Evolutionary conservation across 257 asterid genomes (phyloP).

Genomic region (Paraleonurus japonicus): DNA sequence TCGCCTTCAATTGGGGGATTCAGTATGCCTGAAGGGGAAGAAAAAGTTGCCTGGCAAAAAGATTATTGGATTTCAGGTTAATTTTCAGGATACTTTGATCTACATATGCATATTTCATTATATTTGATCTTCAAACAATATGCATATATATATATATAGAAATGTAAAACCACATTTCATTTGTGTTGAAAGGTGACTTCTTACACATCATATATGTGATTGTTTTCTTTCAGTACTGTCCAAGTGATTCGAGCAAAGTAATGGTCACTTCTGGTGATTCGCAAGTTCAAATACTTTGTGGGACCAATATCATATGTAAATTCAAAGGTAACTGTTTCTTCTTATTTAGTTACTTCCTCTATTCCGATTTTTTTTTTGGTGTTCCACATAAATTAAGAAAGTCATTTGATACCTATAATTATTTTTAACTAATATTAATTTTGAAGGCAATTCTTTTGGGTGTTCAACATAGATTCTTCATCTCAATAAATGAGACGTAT

Average conservation of each 20-base stretch:
- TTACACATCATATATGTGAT: not conserved
- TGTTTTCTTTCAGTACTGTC: constrained; percentile 63
- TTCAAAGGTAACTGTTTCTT: constrained; percentile 54
- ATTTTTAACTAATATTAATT: too few species aligned
- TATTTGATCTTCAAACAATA: not conserved
- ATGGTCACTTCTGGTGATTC: constrained; percentile 90
- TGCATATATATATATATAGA: not conserved
- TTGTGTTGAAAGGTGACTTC: not conserved
- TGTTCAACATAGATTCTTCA: too few species aligned
- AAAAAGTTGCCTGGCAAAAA: constrained; percentile 67
- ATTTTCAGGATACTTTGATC: not conserved
- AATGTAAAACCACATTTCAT: not conserved
- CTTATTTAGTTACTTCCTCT: not conserved
- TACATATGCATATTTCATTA: not conserved
- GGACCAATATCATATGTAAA: constrained; percentile 62
- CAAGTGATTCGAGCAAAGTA: constrained; percentile 67
- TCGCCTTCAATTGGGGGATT: constrained; percentile 62
- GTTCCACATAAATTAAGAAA: too few species aligned
- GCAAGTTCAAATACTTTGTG: constrained; percentile 64
- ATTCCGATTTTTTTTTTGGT: not conserved
- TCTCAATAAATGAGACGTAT: too few species aligned
- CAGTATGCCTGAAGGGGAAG: constrained; percentile 65
- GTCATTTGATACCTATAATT: too few species aligned
- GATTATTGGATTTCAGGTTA: constrained; percentile 89
- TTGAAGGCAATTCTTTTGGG: too few species aligned